Evolutionary conservation across 805 yeast genomes (phyloP).

Genomic region (Metschnikowia rubicola): DNA sequence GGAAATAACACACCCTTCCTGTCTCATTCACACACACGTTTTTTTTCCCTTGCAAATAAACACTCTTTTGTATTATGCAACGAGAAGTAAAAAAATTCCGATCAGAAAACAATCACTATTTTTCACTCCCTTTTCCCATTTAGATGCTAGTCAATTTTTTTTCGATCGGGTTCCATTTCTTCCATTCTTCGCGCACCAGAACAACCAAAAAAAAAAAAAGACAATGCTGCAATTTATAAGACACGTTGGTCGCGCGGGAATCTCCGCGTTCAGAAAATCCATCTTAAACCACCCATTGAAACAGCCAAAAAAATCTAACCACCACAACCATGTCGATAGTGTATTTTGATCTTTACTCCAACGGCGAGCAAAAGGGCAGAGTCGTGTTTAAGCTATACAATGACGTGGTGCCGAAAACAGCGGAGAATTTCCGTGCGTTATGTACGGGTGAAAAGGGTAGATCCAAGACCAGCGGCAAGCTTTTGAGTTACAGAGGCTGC

Average conservation of each 20-base stretch:
- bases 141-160: too few relatives aligned
- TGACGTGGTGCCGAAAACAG: conserved; percentile 81
- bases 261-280: too few relatives aligned
- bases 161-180: too few relatives aligned
- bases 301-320: background rate
- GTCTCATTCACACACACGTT: too few relatives aligned
- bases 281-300: background rate
- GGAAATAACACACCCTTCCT: too few relatives aligned
- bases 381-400: conserved; percentile 69
- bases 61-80: too few relatives aligned
- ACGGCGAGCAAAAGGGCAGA: conserved; percentile 67
- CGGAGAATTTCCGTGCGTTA: conserved; percentile 84
- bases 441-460: conserved; percentile 85
- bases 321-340: conserved; percentile 21
- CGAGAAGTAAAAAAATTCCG: too few relatives aligned
- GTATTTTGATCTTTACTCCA: conserved; percentile 76
- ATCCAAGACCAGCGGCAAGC: conserved; percentile 53
- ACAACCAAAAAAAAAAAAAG: background rate
- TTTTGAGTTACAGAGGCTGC: conserved; percentile 70
- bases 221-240: background rate
- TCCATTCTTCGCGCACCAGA: too few relatives aligned
- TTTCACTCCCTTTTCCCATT: too few relatives aligned
- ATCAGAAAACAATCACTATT: too few relatives aligned
- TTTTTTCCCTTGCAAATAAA: too few relatives aligned
- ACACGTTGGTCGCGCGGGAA: too few relatives aligned